Evolutionary conservation across 2,329 filamentous ascomycete genomes (phyloP).

Genomic region (Penicillium psychrosexuale): DNA sequence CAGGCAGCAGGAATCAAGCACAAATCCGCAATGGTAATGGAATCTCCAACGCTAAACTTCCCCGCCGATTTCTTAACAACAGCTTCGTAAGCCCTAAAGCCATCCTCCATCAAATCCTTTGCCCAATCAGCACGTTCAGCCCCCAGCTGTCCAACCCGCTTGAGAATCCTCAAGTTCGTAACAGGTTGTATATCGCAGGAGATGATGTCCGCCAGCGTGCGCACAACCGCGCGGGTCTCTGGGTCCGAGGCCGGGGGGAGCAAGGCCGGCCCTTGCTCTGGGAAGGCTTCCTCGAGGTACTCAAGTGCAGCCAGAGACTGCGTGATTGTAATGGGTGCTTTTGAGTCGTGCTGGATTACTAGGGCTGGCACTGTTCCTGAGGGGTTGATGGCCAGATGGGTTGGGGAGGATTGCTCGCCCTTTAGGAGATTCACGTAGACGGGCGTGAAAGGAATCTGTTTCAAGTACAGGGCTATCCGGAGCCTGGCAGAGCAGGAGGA

Average conservation of each 20-base stretch:
- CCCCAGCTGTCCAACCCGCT: conserved; percentile 47
- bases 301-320: conserved; percentile 61
- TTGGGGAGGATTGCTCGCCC: conserved; percentile 48
- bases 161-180: conserved; percentile 56
- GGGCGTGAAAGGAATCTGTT: conserved; percentile 50
- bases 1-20: conserved; percentile 58
- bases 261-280: conserved; percentile 42
- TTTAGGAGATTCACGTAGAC: conserved; percentile 55
- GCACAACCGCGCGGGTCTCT: conserved; percentile 48
- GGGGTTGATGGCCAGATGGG: conserved; percentile 53
- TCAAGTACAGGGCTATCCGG: conserved; percentile 58
- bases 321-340: conserved; percentile 42
- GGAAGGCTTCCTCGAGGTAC: conserved; percentile 58
- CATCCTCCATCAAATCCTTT: conserved; percentile 50
- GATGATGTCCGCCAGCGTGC: conserved; percentile 55
- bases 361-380: conserved; percentile 56
- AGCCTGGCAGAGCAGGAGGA: conserved; percentile 62
- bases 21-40: conserved; percentile 57
- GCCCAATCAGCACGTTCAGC: conserved; percentile 51
- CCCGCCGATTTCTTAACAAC: conserved; percentile 42
- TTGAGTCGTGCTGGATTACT: conserved; percentile 33
- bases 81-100: conserved; percentile 57
- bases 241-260: conserved; percentile 50
- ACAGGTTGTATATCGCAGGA: conserved; percentile 59
- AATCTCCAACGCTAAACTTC: conserved; percentile 55